These are phyloP conservation scores for Boletus semigastroideus DNA, from an alignment of 1,284 basidiomycete species.

Conservation along the genomic window DNA sequence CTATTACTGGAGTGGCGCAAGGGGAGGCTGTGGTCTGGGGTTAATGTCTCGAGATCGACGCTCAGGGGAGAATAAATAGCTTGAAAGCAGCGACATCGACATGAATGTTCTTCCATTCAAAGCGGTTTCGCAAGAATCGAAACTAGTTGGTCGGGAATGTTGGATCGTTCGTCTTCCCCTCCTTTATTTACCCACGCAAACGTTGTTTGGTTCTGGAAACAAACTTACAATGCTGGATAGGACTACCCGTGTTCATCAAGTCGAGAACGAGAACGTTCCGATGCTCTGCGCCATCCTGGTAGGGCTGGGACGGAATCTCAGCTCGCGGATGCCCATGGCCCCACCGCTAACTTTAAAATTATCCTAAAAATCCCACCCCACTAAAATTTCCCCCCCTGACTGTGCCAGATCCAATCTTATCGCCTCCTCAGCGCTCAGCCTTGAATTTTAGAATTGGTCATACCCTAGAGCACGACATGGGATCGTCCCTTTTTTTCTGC, in stretches of 20 bases:
- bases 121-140: constrained; percentile 4
- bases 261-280: background rate
- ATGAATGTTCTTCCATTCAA: constrained; percentile 21
- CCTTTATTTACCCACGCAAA: background rate
- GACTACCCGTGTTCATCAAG: background rate
- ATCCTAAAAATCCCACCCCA: background rate
- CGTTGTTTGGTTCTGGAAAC: constrained; percentile 24
- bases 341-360: constrained; percentile 1
- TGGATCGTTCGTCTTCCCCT: background rate
- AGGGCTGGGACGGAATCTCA: background rate
- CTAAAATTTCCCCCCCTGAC: constrained; percentile 8
- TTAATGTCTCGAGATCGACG: constrained; percentile 18
- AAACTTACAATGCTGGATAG: background rate
- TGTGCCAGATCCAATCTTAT: constrained; percentile 30
- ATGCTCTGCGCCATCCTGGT: background rate
- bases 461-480: constrained; percentile 5
- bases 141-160: background rate
- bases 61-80: background rate
- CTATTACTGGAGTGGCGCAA: background rate
- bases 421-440: constrained; percentile 1
- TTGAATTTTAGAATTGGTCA: constrained; percentile 23
- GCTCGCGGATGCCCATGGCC: constrained; percentile 21
- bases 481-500: constrained; percentile 14
- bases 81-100: background rate
- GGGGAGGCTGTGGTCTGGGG: background rate